A percentile compares a stretch with the other conserved stretches of the same genome.
These are phyloP conservation scores for Ailanthus altissimus DNA, from an alignment of 345 rosid genomes.

Conservation along the genomic window DNA sequence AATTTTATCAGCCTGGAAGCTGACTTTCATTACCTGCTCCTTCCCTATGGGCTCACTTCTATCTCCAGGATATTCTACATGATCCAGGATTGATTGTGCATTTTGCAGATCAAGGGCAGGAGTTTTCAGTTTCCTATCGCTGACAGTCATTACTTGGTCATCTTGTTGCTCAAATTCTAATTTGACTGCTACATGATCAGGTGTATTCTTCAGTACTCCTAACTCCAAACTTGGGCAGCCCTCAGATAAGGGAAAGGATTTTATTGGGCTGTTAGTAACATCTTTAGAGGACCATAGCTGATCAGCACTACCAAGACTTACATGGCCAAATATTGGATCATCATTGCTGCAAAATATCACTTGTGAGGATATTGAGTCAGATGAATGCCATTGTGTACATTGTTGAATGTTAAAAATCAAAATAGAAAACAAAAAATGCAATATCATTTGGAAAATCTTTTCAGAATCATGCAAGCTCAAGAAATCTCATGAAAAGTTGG, in stretches of 20 bases:
- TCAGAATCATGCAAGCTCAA: slow-evolving; percentile 6
- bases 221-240: slow-evolving; percentile 53
- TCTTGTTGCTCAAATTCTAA: slow-evolving; percentile 54
- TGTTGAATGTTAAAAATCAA: slow-evolving; percentile 7
- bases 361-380: slow-evolving; percentile 90
- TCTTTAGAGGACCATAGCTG: slow-evolving; percentile 83
- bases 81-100: slow-evolving; percentile 27
- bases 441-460: not conserved
- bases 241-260: slow-evolving; percentile 44
- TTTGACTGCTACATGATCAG: slow-evolving; percentile 42
- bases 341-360: slow-evolving; percentile 94
- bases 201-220: slow-evolving; percentile 38
- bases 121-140: slow-evolving; percentile 41
- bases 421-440: not conserved
- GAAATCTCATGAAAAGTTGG: not conserved
- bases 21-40: slow-evolving; percentile 58
- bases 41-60: slow-evolving; percentile 30
- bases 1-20: not conserved
- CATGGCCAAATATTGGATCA: slow-evolving; percentile 78
- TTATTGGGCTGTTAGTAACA: slow-evolving; percentile 48
- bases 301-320: slow-evolving; percentile 58
- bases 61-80: slow-evolving; percentile 39
- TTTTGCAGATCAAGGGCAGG: slow-evolving; percentile 42
- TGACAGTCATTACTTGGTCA: slow-evolving; percentile 43
- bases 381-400: slow-evolving; percentile 30